A percentile compares a stretch with the other conserved stretches of the same genome.
Evolutionary conservation across 2,329 filamentous ascomycete genomes (phyloP).

Genomic region (Amauroascus niger): DNA sequence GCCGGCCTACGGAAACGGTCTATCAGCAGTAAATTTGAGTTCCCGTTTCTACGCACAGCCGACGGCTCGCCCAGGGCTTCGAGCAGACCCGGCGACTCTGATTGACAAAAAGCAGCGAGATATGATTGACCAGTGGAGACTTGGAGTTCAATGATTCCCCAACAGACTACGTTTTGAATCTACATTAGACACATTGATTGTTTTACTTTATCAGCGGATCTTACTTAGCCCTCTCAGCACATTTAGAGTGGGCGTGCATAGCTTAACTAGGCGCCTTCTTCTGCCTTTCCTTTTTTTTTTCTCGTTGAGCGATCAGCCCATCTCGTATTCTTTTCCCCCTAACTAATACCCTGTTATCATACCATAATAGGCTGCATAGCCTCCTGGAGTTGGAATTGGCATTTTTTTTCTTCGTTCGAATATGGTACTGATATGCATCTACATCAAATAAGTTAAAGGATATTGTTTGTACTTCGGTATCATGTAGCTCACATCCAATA

Average conservation of each 20-base stretch:
- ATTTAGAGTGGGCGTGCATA: too few species aligned
- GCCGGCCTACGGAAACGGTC: conserved; percentile 14
- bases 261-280: too few species aligned
- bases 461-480: too few species aligned
- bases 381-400: neutral
- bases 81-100: conserved; percentile 15
- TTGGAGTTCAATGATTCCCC: conserved; percentile 27
- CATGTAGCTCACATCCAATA: neutral
- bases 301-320: neutral
- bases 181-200: neutral
- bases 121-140: conserved; percentile 52
- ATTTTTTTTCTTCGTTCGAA: neutral
- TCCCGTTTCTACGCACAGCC: conserved; percentile 19
- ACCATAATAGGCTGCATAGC: neutral
- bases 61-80: conserved; percentile 2
- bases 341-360: conserved; percentile 1
- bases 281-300: neutral
- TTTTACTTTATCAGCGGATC: neutral
- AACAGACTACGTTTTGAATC: neutral
- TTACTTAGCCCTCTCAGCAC: too few species aligned
- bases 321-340: conserved; percentile 1
- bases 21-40: conserved; percentile 16
- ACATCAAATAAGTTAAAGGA: neutral
- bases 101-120: conserved; percentile 45
- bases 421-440: neutral